These are phyloP conservation scores for Puccinia novopanici DNA, from an alignment of 1,284 basidiomycete genomes.

Conservation along the genomic window DNA sequence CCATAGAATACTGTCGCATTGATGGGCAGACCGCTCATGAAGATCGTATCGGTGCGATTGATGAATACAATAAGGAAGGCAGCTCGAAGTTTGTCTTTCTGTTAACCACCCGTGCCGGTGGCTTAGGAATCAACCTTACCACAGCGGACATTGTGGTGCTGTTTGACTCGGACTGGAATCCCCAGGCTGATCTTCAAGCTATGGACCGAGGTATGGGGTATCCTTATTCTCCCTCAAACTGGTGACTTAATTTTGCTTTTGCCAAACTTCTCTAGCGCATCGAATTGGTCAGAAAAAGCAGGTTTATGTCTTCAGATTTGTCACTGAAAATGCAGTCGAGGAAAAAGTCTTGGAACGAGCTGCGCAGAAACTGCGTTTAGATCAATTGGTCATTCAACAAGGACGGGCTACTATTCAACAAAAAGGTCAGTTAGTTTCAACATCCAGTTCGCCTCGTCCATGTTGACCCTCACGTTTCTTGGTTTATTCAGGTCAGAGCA, in stretches of 20 bases:
- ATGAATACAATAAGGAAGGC: constrained; percentile 93
- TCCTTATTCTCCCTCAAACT: background rate
- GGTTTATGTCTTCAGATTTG: constrained; percentile 96
- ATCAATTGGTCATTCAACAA: constrained; percentile 97
- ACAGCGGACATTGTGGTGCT: constrained; percentile 92
- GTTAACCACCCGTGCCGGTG: constrained; percentile 96
- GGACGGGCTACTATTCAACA: constrained; percentile 67
- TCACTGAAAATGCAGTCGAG: constrained; percentile 93
- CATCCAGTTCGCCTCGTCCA: constrained; percentile 1
- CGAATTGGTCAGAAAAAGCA: constrained; percentile 98
- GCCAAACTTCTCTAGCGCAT: constrained; percentile 67
- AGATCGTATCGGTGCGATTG: constrained; percentile 91
- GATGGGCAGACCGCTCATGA: constrained; percentile 95
- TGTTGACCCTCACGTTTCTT: constrained; percentile 1
- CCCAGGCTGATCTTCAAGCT: constrained; percentile 96
- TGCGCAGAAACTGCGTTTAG: constrained; percentile 90
- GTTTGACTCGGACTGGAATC: constrained; percentile 99
- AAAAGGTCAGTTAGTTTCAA: constrained; percentile 56
- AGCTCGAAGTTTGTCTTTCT: constrained; percentile 97
- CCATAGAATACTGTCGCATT: constrained; percentile 93
- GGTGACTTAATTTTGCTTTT: constrained; percentile 7
- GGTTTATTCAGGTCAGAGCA: constrained; percentile 67
- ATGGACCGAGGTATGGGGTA: constrained; percentile 76
- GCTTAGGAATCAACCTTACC: constrained; percentile 94
- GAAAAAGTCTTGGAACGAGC: constrained; percentile 95